These are phyloP conservation scores for Cryptosporidium bovis DNA, from an alignment of 169 alveolate genomes.

Conservation along the genomic window DNA sequence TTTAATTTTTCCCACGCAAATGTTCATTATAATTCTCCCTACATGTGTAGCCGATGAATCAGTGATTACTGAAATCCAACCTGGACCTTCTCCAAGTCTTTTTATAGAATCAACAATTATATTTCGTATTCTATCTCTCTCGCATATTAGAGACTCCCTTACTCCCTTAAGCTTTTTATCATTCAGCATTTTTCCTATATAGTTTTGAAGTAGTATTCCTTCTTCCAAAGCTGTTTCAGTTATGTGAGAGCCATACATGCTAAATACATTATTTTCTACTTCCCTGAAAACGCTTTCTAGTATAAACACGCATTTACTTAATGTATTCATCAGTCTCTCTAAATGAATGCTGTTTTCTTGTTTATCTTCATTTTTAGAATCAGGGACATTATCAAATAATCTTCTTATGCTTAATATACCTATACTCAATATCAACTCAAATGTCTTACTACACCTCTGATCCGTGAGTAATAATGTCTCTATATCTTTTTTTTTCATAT, in stretches of 20 bases:
- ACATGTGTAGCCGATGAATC: constrained; percentile 63
- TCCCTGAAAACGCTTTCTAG: constrained; percentile 3
- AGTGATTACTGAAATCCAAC: constrained; percentile 47
- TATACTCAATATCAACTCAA: constrained; percentile 53
- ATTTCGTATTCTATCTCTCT: not conserved
- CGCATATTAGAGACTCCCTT: no score
- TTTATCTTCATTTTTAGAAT: not conserved
- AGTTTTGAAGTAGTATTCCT: not conserved
- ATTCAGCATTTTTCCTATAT: not conserved
- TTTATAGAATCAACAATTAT: constrained; percentile 5
- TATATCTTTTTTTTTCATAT: constrained; percentile 59
- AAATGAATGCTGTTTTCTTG: not conserved
- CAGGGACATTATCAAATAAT: constrained; percentile 12
- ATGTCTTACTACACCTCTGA: constrained; percentile 66
- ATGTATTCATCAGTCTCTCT: constrained; percentile 21
- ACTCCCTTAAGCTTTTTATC: not conserved
- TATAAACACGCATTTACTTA: constrained; percentile 16
- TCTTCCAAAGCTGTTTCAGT: constrained; percentile 61
- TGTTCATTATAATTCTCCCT: constrained; percentile 47
- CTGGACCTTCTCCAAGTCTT: constrained; percentile 4
- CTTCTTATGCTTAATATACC: constrained; percentile 45
- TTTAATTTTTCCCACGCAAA: constrained; percentile 22
- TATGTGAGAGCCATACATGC: constrained; percentile 50
- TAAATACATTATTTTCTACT: constrained; percentile 37
- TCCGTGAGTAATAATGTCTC: constrained; percentile 50